These are phyloP conservation scores for Carex myosuroides DNA, from an alignment of 176 grass and related monocot genomes.

Conservation along the genomic window DNA sequence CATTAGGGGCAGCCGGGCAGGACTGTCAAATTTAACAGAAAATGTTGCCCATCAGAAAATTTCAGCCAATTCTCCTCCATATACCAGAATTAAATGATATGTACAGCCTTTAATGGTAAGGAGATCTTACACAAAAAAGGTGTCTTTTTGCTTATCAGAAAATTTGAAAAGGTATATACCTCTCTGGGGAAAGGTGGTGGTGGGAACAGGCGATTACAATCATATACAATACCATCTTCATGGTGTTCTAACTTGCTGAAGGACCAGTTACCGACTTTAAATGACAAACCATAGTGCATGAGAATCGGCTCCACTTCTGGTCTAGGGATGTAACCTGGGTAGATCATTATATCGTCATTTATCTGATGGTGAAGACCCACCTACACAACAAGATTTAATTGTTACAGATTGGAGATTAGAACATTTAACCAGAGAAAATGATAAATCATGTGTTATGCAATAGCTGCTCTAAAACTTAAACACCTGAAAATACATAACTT, in stretches of 20 bases:
- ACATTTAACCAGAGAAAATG: not conserved
- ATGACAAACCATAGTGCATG: slow-evolving; percentile 87
- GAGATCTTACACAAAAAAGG: not conserved
- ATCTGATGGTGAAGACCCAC: slow-evolving; percentile 90
- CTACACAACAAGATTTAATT: slow-evolving; percentile 37
- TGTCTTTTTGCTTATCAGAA: not conserved
- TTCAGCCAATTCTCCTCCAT: not conserved
- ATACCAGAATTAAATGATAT: not conserved
- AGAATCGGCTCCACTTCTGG: slow-evolving; percentile 63
- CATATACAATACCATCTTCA: slow-evolving; percentile 83
- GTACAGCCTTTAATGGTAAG: not conserved
- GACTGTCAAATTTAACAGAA: not conserved
- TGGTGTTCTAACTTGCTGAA: slow-evolving; percentile 92
- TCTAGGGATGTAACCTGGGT: slow-evolving; percentile 93
- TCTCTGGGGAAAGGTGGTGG: slow-evolving; percentile 83
- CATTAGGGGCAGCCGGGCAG: not conserved
- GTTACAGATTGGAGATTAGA: slow-evolving; percentile 14
- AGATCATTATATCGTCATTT: slow-evolving; percentile 98
- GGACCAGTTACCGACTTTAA: slow-evolving; percentile 96
- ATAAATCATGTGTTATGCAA: not conserved
- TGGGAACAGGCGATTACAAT: slow-evolving; percentile 81
- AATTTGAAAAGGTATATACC: slow-evolving; percentile 35
- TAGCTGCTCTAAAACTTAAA: not conserved
- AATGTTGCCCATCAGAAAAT: not conserved
- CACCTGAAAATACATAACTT: not conserved